These are phyloP conservation scores for Umbilicaria muhlenbergii DNA, from an alignment of 495 filamentous ascomycete species.

Conservation along the genomic window DNA sequence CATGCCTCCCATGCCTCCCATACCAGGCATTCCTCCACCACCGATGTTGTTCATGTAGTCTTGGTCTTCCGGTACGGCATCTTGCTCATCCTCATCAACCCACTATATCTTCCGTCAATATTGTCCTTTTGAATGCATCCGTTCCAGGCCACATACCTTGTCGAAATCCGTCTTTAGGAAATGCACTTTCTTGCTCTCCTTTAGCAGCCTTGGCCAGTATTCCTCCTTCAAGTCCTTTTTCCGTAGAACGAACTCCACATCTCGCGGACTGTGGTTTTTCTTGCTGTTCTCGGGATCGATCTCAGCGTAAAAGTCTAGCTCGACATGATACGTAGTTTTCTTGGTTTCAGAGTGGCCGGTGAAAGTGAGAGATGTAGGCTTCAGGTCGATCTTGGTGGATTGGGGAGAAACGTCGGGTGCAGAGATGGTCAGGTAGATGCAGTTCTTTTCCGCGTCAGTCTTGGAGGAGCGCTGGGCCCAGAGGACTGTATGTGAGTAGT, in stretches of 20 bases:
- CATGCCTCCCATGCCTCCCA: slow-evolving; percentile 24
- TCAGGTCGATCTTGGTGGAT: slow-evolving; percentile 63
- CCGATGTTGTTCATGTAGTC: slow-evolving; percentile 39
- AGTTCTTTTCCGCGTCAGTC: slow-evolving; percentile 69
- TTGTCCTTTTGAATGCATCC: background rate
- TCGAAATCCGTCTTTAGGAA: slow-evolving; percentile 99
- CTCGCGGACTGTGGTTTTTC: slow-evolving; percentile 66
- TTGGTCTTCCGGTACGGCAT: slow-evolving; percentile 59
- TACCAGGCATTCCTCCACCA: slow-evolving; percentile 38
- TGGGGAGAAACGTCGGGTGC: slow-evolving; percentile 59
- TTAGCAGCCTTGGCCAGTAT: slow-evolving; percentile 89
- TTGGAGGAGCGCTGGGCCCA: slow-evolving; percentile 93
- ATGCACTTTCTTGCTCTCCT: slow-evolving; percentile 76
- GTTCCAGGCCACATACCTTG: slow-evolving; percentile 43
- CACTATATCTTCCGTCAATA: slow-evolving; percentile 36
- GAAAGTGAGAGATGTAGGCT: slow-evolving; percentile 64
- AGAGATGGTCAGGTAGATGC: slow-evolving; percentile 80
- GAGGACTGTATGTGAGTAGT: slow-evolving; percentile 42
- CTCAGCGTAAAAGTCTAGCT: slow-evolving; percentile 81
- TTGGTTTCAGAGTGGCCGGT: slow-evolving; percentile 68
- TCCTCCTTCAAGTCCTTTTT: slow-evolving; percentile 90
- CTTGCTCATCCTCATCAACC: slow-evolving; percentile 99
- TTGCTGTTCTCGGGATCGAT: slow-evolving; percentile 74
- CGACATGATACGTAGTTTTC: slow-evolving; percentile 63
- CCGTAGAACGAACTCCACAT: slow-evolving; percentile 74